Conservation (phyloP, 345 rosid species). For the Ailanthus altissimus region DNA sequence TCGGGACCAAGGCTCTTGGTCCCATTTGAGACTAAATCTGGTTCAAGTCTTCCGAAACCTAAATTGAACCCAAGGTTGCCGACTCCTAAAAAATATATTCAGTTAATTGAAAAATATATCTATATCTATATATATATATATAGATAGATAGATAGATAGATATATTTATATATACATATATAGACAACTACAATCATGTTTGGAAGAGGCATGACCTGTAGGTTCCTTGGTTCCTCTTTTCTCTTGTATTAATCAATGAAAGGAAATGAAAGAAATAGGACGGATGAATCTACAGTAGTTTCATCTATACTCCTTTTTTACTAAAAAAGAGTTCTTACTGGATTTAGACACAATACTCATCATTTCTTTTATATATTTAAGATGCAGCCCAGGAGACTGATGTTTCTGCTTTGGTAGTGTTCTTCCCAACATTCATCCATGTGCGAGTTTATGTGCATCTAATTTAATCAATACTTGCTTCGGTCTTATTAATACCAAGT, state of each 20-base stretch:
- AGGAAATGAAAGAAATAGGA: neutral
- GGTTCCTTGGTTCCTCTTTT: neutral
- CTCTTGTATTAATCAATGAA: no score
- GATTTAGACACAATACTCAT: neutral
- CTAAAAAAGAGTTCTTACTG: neutral
- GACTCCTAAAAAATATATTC: no score
- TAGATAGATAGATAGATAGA: no score
- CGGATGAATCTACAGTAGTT: neutral
- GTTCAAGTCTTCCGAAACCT: no score
- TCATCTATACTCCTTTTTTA: neutral
- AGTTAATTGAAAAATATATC: neutral
- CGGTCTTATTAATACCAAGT: neutral
- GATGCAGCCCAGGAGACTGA: neutral
- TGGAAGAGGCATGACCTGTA: neutral
- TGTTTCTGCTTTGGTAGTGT: neutral
- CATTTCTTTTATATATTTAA: neutral
- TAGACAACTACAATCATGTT: neutral
- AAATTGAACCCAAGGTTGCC: no score
- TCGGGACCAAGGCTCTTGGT: no score
- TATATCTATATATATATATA: neutral
- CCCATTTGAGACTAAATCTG: no score
- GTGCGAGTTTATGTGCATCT: neutral
- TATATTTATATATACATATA: no score
- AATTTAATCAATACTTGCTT: neutral
- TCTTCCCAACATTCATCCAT: neutral